Percentiles rank a stretch among this genome's conserved stretches.
Conservation (phyloP, 2,329 filamentous ascomycete genomes). For the Fusarium sp. region DNA sequence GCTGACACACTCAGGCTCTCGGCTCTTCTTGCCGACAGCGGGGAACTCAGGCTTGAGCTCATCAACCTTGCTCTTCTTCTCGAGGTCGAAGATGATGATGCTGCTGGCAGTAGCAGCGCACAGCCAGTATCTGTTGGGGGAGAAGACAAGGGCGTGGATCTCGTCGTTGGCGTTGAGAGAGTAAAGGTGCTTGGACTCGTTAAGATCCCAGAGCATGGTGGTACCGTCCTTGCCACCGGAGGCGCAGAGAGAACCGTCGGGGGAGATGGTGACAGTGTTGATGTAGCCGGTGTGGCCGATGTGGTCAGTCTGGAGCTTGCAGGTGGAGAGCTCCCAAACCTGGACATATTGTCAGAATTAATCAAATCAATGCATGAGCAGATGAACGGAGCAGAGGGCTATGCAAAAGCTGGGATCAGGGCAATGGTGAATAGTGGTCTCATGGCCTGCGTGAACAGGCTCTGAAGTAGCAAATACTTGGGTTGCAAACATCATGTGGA, state of each 20-base stretch:
- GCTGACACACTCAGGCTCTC: slow-evolving; percentile 97
- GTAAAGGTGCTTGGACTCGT: slow-evolving; percentile 99
- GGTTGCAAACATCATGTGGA: slow-evolving; percentile 88
- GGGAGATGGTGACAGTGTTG: slow-evolving; percentile 99
- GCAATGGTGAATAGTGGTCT: slow-evolving; percentile 92
- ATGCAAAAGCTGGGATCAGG: slow-evolving; percentile 69
- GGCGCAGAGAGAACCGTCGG: slow-evolving; percentile 98
- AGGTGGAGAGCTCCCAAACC: slow-evolving; percentile 99
- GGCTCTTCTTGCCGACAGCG: slow-evolving; percentile 98
- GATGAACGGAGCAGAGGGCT: slow-evolving; percentile 8
- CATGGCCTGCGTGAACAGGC: slow-evolving; percentile 82
- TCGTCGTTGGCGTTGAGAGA: slow-evolving; percentile 99
- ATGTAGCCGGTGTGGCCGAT: slow-evolving; percentile 99
- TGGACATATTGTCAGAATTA: slow-evolving; percentile 52
- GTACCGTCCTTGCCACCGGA: slow-evolving; percentile 99
- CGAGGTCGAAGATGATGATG: slow-evolving; percentile 99
- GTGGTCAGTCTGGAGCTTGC: slow-evolving; percentile 99
- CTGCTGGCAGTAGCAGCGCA: slow-evolving; percentile 96
- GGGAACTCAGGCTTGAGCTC: slow-evolving; percentile 99
- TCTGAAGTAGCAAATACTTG: slow-evolving; percentile 99
- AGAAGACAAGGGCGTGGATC: slow-evolving; percentile 99
- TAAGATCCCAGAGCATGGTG: slow-evolving; percentile 99
- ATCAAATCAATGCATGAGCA: neutral
- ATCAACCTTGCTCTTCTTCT: slow-evolving; percentile 99
- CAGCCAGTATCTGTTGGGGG: slow-evolving; percentile 99